Percentiles rank a stretch among this genome's conserved stretches.
Conservation (phyloP, 345 rosid genomes). For the Linum usitatissimum region DNA sequence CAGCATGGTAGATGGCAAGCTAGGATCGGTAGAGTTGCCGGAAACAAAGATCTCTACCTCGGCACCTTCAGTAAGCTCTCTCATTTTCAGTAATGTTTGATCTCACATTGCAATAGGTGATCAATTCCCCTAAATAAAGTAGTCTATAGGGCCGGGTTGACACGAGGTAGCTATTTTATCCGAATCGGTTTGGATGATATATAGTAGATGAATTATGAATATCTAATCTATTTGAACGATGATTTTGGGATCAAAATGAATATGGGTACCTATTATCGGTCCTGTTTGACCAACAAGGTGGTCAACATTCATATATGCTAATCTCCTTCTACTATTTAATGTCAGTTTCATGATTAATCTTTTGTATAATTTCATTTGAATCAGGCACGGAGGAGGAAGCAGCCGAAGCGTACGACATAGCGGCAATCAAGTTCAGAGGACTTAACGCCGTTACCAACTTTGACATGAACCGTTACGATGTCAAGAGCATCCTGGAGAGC, state of each 20-base stretch:
- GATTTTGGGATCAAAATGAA: too few species aligned
- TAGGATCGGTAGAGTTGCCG: constrained; percentile 96
- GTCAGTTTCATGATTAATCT: too few species aligned
- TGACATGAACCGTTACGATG: constrained; percentile 92
- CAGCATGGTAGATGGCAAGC: constrained; percentile 99
- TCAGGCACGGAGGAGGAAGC: constrained; percentile 97
- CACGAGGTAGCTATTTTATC: too few species aligned
- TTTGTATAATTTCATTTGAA: neutral
- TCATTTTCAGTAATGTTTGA: neutral
- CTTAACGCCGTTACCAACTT: constrained; percentile 89
- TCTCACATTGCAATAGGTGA: neutral
- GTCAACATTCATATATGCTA: too few species aligned
- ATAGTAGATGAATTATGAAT: too few species aligned
- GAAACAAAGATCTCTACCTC: constrained; percentile 96
- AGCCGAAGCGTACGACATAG: constrained; percentile 98
- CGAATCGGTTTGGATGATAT: too few species aligned
- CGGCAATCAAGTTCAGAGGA: constrained; percentile 93
- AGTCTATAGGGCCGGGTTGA: too few species aligned
- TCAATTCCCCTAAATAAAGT: neutral
- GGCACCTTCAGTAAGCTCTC: constrained; percentile 86
- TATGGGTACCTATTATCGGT: too few species aligned
- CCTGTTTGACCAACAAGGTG: too few species aligned
- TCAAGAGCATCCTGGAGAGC: constrained; percentile 92
- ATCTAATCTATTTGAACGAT: too few species aligned
- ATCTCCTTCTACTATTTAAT: too few species aligned